phyloP scores from a whole-genome alignment of 192 early-diverging fungal species.

The Umbelopsis vinacea region DNA sequence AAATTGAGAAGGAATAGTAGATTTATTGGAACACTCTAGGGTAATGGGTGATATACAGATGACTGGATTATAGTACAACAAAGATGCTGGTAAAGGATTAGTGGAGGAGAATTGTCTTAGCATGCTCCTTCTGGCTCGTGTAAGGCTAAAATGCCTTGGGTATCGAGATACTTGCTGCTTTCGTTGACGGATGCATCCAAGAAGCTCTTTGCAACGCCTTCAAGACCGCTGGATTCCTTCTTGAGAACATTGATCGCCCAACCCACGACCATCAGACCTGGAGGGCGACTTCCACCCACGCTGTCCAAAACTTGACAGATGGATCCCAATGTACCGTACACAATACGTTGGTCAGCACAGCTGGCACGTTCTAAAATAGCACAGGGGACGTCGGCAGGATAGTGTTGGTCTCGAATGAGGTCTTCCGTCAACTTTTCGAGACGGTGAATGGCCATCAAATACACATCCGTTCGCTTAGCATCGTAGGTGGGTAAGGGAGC shows the following conservation, averaged over 20 bases:
- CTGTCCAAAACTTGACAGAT: conserved; percentile 69
- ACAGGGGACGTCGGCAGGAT: conserved; percentile 72
- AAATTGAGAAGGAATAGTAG: no score
- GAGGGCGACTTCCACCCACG: conserved; percentile 67
- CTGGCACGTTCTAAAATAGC: conserved; percentile 88
- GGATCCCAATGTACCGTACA: conserved; percentile 65
- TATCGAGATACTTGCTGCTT: background rate
- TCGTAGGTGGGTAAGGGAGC: conserved; percentile 64
- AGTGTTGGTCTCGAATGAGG: conserved; percentile 55
- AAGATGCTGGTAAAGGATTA: background rate
- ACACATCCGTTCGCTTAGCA: conserved; percentile 68
- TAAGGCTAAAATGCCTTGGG: conserved; percentile 24
- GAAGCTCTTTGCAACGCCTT: conserved; percentile 29
- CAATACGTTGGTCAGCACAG: conserved; percentile 74
- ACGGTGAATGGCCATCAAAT: conserved; percentile 80
- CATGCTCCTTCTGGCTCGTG: conserved; percentile 42
- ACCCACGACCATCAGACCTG: conserved; percentile 83
- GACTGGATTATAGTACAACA: background rate
- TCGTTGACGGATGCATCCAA: background rate
- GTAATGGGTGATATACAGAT: background rate
- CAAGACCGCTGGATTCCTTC: conserved; percentile 10
- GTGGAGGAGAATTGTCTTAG: conserved; percentile 1
- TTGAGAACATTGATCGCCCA: conserved; percentile 45
- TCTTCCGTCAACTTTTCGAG: conserved; percentile 62
- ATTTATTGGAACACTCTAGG: background rate